Evolutionary conservation across 2,329 filamentous ascomycete species (phyloP).

Genomic region (Fusarium beomiforme): DNA sequence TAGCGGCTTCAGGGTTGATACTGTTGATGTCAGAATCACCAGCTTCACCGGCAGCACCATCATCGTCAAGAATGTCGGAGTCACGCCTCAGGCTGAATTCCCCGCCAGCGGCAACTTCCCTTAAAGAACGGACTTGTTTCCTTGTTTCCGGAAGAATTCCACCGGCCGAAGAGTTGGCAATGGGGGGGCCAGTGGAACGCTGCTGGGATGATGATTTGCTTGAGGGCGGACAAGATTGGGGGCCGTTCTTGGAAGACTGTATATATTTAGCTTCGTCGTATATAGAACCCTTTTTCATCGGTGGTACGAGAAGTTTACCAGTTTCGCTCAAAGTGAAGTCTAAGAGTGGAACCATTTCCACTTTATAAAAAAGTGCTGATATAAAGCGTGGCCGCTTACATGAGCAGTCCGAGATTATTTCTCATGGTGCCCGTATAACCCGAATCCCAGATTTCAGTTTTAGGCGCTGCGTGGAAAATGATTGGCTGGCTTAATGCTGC

Average conservation of each 20-base stretch:
- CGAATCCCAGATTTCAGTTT: neutral
- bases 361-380: neutral
- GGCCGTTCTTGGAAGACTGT: neutral
- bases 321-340: neutral
- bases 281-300: neutral
- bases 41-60: slow-evolving; percentile 61
- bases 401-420: neutral
- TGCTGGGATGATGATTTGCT: neutral
- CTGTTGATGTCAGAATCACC: slow-evolving; percentile 66
- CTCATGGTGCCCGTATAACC: neutral
- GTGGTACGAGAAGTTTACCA: neutral
- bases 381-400: neutral
- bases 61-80: slow-evolving; percentile 60
- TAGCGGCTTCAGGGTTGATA: slow-evolving; percentile 63
- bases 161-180: no score
- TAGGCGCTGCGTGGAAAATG: neutral
- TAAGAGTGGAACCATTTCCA: neutral
- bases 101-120: slow-evolving; percentile 48
- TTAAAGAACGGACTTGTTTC: neutral
- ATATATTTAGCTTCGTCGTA: neutral
- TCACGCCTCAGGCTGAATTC: slow-evolving; percentile 46
- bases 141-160: no score
- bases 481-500: neutral
- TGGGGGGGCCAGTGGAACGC: neutral
- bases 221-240: neutral